Percentiles rank a stretch among this genome's conserved stretches.
phyloP scores from a whole-genome alignment of 108 stramenopile genomes.

The Ochromonas danica region DNA sequence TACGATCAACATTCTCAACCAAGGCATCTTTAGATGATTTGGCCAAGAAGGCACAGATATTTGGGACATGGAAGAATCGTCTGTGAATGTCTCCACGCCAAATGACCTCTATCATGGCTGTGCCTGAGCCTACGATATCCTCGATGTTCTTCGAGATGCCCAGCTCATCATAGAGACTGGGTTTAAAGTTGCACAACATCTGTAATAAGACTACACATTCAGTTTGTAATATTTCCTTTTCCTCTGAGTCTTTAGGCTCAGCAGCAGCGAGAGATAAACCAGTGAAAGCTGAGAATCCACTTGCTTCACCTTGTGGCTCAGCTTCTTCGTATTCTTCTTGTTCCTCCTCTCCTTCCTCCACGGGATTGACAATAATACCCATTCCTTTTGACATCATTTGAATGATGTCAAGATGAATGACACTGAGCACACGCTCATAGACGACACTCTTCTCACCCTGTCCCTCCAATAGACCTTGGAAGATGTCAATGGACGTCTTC shows the following conservation, averaged over 20 bases:
- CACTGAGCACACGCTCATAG: conserved; percentile 39
- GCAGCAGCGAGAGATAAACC: background rate
- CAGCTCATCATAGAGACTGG: conserved; percentile 31
- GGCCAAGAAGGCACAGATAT: conserved; percentile 37
- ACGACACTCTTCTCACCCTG: conserved; percentile 35
- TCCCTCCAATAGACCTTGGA: conserved; percentile 46
- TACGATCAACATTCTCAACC: conserved; percentile 41
- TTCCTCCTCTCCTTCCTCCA: background rate
- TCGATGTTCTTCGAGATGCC: conserved; percentile 13
- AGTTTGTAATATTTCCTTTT: conserved; percentile 28
- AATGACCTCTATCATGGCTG: conserved; percentile 47
- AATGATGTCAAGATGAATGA: conserved; percentile 44
- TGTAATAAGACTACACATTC: conserved; percentile 46
- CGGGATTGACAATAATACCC: background rate
- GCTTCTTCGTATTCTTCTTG: conserved; percentile 31
- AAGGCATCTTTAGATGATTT: conserved; percentile 42
- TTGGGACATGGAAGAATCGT: conserved; percentile 50
- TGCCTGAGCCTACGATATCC: conserved; percentile 34
- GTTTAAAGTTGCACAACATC: conserved; percentile 46
- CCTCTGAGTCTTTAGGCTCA: background rate
- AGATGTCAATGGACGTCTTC: conserved; percentile 41
- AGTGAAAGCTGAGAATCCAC: too few relatives aligned
- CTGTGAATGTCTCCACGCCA: conserved; percentile 45
- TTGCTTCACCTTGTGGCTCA: conserved; percentile 36
- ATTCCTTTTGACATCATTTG: conserved; percentile 27